Conservation (phyloP, 2,329 filamentous ascomycete species). For the Blastomyces emzantsi region DNA sequence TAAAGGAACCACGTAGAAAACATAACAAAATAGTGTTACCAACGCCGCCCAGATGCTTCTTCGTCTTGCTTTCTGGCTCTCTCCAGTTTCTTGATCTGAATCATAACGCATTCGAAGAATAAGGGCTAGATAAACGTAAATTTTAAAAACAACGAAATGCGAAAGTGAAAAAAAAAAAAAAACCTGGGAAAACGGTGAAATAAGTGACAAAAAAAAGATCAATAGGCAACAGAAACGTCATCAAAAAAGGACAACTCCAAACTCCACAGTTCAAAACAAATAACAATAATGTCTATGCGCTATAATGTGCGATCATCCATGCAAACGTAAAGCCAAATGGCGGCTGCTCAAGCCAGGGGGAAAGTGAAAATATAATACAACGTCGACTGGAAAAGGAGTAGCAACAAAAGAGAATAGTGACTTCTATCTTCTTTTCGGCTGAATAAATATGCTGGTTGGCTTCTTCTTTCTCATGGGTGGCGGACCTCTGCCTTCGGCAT, state of each 20-base stretch:
- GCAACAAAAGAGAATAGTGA: not conserved
- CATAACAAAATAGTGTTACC: not conserved
- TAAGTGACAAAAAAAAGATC: not conserved
- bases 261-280: not conserved
- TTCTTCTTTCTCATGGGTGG: conserved; percentile 33
- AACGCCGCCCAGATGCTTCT: not conserved
- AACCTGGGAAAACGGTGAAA: conserved; percentile 8
- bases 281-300: not conserved
- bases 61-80: not conserved
- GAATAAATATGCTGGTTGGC: conserved; percentile 34
- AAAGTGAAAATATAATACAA: conserved; percentile 8
- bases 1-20: not conserved
- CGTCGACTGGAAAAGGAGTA: not conserved
- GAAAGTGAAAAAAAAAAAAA: not conserved
- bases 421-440: conserved; percentile 28
- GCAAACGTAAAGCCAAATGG: not conserved
- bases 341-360: not conserved
- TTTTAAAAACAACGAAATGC: conserved; percentile 8
- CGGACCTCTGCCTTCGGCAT: conserved; percentile 19
- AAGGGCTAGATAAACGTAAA: not conserved
- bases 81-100: not conserved
- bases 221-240: not conserved
- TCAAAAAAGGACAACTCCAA: not conserved
- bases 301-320: not conserved
- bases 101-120: not conserved